Percentiles rank a stretch among this genome's conserved stretches.
Conservation (phyloP, 2,329 filamentous ascomycete species). For the Pestalotiopsis sp. region DNA sequence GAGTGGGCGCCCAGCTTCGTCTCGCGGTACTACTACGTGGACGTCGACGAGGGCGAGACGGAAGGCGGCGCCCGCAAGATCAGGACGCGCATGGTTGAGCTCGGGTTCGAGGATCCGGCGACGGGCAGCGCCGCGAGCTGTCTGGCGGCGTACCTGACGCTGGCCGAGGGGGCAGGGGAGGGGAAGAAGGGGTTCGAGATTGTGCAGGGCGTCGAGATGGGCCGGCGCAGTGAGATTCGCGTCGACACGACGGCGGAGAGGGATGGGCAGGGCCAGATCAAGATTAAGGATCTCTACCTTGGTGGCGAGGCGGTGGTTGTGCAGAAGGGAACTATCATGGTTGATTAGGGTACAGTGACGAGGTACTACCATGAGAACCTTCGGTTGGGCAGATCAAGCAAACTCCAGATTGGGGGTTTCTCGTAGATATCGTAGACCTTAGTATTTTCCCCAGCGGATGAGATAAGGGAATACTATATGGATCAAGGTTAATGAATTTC, state of each 20-base stretch:
- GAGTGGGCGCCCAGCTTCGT: constrained; percentile 59
- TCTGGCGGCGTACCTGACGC: constrained; percentile 56
- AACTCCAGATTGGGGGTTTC: no score
- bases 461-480: no score
- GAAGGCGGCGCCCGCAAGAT: constrained; percentile 36
- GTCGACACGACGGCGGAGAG: constrained; percentile 42
- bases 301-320: constrained; percentile 34
- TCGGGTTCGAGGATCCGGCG: constrained; percentile 56
- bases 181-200: constrained; percentile 45
- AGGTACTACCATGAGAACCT: neutral
- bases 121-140: constrained; percentile 66
- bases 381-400: neutral
- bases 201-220: constrained; percentile 72
- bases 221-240: constrained; percentile 54
- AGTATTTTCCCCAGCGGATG: no score
- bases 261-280: constrained; percentile 13
- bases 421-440: no score
- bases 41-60: constrained; percentile 23
- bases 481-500: no score
- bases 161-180: constrained; percentile 35
- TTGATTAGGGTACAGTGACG: constrained; percentile 17
- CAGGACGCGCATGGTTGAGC: constrained; percentile 63
- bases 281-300: constrained; percentile 29
- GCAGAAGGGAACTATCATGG: constrained; percentile 29
- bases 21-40: constrained; percentile 63